A percentile compares a stretch with the other conserved stretches of the same genome.
Conservation (phyloP, 768 basidiomycete species). For the Calocybe cyanea region DNA sequence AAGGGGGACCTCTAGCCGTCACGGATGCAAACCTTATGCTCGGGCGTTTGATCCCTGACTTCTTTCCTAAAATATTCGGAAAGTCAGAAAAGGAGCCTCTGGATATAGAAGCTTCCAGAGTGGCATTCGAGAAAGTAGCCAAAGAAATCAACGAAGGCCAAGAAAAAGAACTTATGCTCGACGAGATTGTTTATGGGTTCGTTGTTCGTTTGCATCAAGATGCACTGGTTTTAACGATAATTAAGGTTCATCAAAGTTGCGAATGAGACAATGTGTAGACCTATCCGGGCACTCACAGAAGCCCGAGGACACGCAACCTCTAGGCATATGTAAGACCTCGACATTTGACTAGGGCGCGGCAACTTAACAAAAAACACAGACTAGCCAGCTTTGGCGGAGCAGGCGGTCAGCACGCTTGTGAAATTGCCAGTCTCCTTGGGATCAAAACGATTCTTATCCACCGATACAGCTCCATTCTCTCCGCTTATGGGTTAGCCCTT, state of each 20-base stretch:
- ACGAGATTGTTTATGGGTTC: slow-evolving; percentile 88
- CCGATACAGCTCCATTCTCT: slow-evolving; percentile 88
- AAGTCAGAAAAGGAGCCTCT: slow-evolving; percentile 82
- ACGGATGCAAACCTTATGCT: slow-evolving; percentile 92
- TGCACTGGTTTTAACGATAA: background rate
- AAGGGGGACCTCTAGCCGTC: slow-evolving; percentile 87
- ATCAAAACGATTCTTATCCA: slow-evolving; percentile 88
- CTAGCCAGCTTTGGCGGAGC: slow-evolving; percentile 87
- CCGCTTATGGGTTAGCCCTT: slow-evolving; percentile 90
- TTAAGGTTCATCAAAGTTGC: slow-evolving; percentile 92
- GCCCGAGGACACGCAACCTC: slow-evolving; percentile 81
- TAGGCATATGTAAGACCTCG: slow-evolving; percentile 52
- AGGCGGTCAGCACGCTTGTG: slow-evolving; percentile 91
- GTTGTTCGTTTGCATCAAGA: background rate
- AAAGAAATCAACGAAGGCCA: slow-evolving; percentile 66
- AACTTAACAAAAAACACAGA: slow-evolving; percentile 30
- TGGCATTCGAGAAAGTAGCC: slow-evolving; percentile 65
- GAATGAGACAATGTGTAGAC: slow-evolving; percentile 94
- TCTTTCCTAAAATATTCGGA: slow-evolving; percentile 95
- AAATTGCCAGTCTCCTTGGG: slow-evolving; percentile 81
- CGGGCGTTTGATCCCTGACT: slow-evolving; percentile 83
- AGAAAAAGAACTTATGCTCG: slow-evolving; percentile 57
- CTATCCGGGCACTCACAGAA: slow-evolving; percentile 89
- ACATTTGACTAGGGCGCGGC: background rate
- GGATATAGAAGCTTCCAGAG: slow-evolving; percentile 66